phyloP scores from a whole-genome alignment of 345 rosid genomes.

The Eucalyptus guilfoylei region DNA sequence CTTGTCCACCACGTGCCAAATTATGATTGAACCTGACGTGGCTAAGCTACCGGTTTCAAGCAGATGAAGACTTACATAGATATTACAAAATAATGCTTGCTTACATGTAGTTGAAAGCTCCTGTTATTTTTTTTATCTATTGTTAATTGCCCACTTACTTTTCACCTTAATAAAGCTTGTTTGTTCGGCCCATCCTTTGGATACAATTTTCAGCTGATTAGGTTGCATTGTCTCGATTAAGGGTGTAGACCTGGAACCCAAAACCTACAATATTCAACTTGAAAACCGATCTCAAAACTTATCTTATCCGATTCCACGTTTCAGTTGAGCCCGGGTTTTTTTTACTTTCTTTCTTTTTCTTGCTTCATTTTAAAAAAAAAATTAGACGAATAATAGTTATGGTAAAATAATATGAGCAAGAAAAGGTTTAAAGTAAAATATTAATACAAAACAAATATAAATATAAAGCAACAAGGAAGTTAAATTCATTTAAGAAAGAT shows the following conservation, averaged over 20 bases:
- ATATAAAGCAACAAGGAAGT: accelerated
- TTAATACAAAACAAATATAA: not conserved
- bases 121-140: not conserved
- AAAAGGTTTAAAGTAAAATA: not conserved
- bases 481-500: not conserved
- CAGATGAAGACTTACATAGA: not conserved
- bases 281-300: accelerated
- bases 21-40: not conserved
- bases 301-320: accelerated
- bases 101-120: not conserved
- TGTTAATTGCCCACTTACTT: not conserved
- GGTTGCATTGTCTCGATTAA: not conserved
- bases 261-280: accelerated
- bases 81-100: not conserved
- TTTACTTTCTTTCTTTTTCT: not conserved
- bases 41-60: not conserved
- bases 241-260: not conserved
- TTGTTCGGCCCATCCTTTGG: not conserved
- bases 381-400: not conserved
- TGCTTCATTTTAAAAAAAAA: not conserved
- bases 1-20: not conserved
- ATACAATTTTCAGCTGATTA: not conserved
- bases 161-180: not conserved
- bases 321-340: too few species aligned
- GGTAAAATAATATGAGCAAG: not conserved